These are phyloP conservation scores for Hordeum pubiflorum DNA, from an alignment of 202 grass and related monocot genomes.

Conservation along the genomic window DNA sequence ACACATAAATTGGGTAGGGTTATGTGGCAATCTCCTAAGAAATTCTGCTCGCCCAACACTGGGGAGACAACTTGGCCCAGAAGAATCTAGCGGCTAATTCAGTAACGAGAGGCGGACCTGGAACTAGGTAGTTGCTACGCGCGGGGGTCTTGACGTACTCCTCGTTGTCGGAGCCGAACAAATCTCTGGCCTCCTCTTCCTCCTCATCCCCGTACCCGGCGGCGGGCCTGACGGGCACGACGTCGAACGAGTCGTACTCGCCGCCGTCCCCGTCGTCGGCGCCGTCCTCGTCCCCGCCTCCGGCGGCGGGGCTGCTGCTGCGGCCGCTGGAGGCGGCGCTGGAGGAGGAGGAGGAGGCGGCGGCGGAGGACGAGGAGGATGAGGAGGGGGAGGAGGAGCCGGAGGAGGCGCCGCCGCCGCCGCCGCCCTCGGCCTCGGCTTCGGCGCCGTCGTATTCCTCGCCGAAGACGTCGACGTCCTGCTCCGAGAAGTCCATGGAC, in stretches of 20 bases:
- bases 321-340: constrained; percentile 44
- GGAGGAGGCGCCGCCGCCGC: constrained; percentile 37
- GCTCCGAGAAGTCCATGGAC: constrained; percentile 77
- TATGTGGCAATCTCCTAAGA: not conserved
- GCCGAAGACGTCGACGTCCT: constrained; percentile 62
- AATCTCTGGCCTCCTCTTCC: constrained; percentile 61
- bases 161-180: constrained; percentile 91
- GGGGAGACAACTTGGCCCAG: not conserved
- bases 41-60: not conserved
- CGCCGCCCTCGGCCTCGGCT: constrained; percentile 22
- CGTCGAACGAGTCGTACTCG: constrained; percentile 44
- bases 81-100: not conserved
- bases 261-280: constrained; percentile 34
- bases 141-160: constrained; percentile 72
- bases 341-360: constrained; percentile 57
- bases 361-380: constrained; percentile 69
- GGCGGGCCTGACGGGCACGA: not conserved
- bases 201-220: constrained; percentile 21
- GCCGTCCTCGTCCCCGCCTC: constrained; percentile 26
- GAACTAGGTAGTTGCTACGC: constrained; percentile 60
- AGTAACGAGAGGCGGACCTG: constrained; percentile 36
- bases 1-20: not conserved
- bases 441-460: constrained; percentile 54
- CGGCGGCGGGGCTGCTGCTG: constrained; percentile 43
- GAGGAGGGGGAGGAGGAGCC: constrained; percentile 66